phyloP scores from a whole-genome alignment of 2,329 filamentous ascomycete genomes.

The Phialemonium atrogriseum region DNA sequence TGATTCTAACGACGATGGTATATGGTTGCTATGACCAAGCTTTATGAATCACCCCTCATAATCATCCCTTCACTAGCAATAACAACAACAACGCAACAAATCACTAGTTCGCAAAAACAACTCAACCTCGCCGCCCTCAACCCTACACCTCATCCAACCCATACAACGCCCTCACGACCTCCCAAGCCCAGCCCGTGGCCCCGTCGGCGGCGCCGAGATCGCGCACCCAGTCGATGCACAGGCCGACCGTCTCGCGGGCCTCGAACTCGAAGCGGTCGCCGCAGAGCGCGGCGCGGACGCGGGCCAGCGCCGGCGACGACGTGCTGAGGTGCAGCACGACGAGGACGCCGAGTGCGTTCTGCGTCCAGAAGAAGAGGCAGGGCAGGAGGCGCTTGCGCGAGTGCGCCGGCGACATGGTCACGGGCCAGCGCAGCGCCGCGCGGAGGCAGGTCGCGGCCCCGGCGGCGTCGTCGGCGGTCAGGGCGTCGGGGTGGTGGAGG shows the following conservation, averaged over 20 bases:
- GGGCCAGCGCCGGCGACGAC: conserved; percentile 39
- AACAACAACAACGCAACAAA: neutral
- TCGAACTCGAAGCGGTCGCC: conserved; percentile 42
- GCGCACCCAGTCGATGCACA: conserved; percentile 52
- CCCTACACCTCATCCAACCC: conserved; percentile 17
- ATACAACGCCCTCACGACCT: conserved; percentile 38
- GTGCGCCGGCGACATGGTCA: conserved; percentile 47
- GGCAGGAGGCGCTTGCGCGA: conserved; percentile 51
- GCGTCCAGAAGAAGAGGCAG: conserved; percentile 52
- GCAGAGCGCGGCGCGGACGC: conserved; percentile 40
- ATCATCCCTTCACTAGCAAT: no score
- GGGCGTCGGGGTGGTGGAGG: conserved; percentile 44
- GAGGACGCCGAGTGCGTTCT: conserved; percentile 51
- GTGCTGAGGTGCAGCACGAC: conserved; percentile 46
- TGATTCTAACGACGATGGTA: no score
- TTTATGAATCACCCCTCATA: no score
- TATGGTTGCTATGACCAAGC: neutral
- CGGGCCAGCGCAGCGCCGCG: conserved; percentile 50
- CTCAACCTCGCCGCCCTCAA: neutral
- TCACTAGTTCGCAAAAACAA: conserved; percentile 1
- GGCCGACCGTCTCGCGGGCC: conserved; percentile 35
- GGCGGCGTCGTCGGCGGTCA: conserved; percentile 44
- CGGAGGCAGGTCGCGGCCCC: conserved; percentile 49
- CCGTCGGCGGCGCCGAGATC: conserved; percentile 47
- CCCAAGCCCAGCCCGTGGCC: conserved; percentile 49